Evolutionary conservation across 768 basidiomycete genomes (phyloP).

Genomic region (Auriscalpium orientale): DNA sequence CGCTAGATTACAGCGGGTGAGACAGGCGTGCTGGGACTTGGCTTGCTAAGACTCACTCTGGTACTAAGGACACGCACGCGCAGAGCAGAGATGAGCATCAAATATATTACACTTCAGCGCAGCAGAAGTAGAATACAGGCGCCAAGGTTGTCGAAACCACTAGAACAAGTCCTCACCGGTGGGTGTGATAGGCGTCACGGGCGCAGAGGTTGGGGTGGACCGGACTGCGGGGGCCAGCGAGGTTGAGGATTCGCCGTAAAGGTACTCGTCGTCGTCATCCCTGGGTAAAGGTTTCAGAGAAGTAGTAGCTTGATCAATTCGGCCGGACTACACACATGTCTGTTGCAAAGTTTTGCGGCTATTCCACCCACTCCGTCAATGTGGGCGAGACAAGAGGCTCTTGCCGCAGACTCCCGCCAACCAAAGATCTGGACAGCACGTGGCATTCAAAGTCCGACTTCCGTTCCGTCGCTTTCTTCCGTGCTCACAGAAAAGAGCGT

Average conservation of each 20-base stretch:
- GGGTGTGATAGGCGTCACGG: conserved; percentile 26
- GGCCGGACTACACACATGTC: conserved; percentile 1
- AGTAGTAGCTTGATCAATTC: not conserved
- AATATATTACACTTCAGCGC: conserved; percentile 7
- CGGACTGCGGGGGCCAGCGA: conserved; percentile 8
- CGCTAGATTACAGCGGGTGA: conserved; percentile 2
- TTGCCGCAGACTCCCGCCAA: too few relatives aligned
- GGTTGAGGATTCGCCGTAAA: conserved; percentile 21
- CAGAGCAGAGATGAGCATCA: conserved; percentile 10
- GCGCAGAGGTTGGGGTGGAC: conserved; percentile 6
- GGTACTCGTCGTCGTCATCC: conserved; percentile 29
- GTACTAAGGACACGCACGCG: conserved; percentile 13
- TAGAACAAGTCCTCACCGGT: conserved; percentile 7
- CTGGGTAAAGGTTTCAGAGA: conserved; percentile 9
- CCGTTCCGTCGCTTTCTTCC: conserved; percentile 3
- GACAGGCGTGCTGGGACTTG: not conserved
- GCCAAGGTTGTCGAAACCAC: not conserved
- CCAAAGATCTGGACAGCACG: not conserved
- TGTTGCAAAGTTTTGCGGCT: not conserved
- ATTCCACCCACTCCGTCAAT: not conserved
- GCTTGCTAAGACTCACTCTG: conserved; percentile 12
- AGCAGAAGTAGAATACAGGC: conserved; percentile 14
- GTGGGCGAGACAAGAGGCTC: too few relatives aligned
- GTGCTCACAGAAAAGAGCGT: too few relatives aligned
- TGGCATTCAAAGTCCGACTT: not conserved